Evolutionary conservation across 78 protist genomes (phyloP).

Genomic region (Mastigamoeba balamuthi): DNA sequence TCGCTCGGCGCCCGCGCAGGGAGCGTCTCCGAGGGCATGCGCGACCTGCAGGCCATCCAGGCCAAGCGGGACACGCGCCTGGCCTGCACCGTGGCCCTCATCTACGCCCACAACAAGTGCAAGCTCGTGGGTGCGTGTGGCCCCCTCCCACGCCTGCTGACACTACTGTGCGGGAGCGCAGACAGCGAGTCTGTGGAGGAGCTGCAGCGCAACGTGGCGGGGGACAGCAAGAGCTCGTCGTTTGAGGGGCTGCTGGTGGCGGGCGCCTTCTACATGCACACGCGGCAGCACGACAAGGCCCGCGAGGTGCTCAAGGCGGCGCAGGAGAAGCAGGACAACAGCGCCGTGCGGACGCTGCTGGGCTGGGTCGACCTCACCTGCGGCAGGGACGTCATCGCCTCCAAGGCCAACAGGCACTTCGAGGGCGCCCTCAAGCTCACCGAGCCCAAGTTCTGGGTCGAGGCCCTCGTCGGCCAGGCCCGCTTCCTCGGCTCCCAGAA

Average conservation of each 20-base stretch:
- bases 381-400: slow-evolving; percentile 1
- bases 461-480: slow-evolving; percentile 35
- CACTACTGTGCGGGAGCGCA: neutral
- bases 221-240: neutral
- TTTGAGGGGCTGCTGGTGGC: neutral
- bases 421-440: neutral
- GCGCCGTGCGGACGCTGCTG: neutral
- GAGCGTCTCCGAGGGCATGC: neutral
- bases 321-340: neutral
- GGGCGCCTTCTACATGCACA: neutral
- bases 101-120: neutral
- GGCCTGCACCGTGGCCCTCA: neutral
- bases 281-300: neutral
- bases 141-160: neutral
- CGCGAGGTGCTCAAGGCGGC: neutral
- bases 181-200: neutral
- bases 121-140: neutral
- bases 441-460: neutral
- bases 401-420: neutral
- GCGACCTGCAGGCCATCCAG: neutral
- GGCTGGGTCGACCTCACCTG: slow-evolving; percentile 30
- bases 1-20: too few relatives aligned
- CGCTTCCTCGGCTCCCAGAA: neutral
- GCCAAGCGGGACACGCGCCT: neutral
- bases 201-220: neutral